phyloP scores from a whole-genome alignment of 2,329 filamentous ascomycete genomes.

The Cadophora sp. region DNA sequence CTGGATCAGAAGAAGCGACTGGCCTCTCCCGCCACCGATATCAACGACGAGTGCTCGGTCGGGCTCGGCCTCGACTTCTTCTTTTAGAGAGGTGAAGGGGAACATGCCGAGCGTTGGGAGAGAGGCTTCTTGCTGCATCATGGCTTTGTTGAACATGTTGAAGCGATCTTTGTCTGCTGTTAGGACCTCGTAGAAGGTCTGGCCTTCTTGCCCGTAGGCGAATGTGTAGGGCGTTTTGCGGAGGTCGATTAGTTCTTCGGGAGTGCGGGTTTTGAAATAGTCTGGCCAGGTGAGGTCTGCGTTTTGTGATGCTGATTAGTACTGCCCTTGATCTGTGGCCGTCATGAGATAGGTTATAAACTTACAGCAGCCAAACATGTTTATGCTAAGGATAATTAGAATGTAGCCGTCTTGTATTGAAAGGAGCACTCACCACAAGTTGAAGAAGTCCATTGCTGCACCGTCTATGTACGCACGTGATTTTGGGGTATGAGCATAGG shows the following conservation, averaged over 20 bases:
- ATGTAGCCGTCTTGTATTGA: too few relatives aligned
- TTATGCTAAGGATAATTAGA: background rate
- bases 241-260: conserved; percentile 23
- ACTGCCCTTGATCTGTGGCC: conserved; percentile 19
- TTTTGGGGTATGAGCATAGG: conserved; percentile 34
- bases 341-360: too few relatives aligned
- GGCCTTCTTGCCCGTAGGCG: conserved; percentile 27
- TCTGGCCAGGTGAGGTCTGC: conserved; percentile 17
- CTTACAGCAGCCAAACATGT: conserved; percentile 16
- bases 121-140: conserved; percentile 29
- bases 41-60: conserved; percentile 24
- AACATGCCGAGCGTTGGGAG: conserved; percentile 32
- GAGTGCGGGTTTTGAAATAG: conserved; percentile 21
- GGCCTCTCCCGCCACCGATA: conserved; percentile 27
- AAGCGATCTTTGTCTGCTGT: conserved; percentile 23
- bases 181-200: conserved; percentile 28
- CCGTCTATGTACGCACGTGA: conserved; percentile 33
- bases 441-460: conserved; percentile 34
- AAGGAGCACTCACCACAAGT: conserved; percentile 32
- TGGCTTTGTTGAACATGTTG: conserved; percentile 30
- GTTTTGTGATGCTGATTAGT: background rate
- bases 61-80: conserved; percentile 20
- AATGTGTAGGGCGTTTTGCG: conserved; percentile 28
- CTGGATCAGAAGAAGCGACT: conserved; percentile 21
- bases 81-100: conserved; percentile 25